phyloP scores from a whole-genome alignment of 179 eudicot genomes.

The Nepenthes alata region DNA sequence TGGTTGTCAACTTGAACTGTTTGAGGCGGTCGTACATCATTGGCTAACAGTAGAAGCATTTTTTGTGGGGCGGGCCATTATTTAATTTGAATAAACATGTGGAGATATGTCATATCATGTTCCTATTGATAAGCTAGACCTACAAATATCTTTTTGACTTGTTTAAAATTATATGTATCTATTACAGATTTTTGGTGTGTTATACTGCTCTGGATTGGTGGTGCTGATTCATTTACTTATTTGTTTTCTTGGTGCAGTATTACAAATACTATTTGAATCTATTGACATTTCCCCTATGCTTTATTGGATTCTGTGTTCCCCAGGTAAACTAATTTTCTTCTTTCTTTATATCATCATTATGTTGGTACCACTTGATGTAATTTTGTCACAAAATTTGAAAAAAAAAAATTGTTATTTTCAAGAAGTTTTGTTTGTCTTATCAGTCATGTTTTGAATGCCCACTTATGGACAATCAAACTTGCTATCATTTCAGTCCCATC shows the following conservation, averaged over 20 bases:
- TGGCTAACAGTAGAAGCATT: no score
- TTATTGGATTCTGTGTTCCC: slow-evolving; percentile 47
- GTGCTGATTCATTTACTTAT: not conserved
- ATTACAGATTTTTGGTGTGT: not conserved
- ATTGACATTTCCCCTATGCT: slow-evolving; percentile 49
- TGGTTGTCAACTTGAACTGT: no score
- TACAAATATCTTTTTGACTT: no score
- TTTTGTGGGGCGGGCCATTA: not conserved
- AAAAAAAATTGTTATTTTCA: no score
- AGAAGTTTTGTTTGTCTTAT: no score
- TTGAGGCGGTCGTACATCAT: no score
- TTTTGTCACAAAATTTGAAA: no score
- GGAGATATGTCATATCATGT: not conserved
- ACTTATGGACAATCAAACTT: no score
- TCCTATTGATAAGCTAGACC: not conserved
- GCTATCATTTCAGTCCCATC: no score
- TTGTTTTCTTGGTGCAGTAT: slow-evolving; percentile 28
- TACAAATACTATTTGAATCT: slow-evolving; percentile 52
- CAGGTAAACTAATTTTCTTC: slow-evolving; percentile 40
- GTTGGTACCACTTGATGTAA: not conserved
- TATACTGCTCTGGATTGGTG: not conserved
- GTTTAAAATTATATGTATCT: not conserved
- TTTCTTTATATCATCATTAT: not conserved
- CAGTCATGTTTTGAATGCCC: no score
- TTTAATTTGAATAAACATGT: not conserved